These are phyloP conservation scores for Dictyostelium capitatum DNA, from an alignment of 78 protist genomes.

Conservation along the genomic window DNA sequence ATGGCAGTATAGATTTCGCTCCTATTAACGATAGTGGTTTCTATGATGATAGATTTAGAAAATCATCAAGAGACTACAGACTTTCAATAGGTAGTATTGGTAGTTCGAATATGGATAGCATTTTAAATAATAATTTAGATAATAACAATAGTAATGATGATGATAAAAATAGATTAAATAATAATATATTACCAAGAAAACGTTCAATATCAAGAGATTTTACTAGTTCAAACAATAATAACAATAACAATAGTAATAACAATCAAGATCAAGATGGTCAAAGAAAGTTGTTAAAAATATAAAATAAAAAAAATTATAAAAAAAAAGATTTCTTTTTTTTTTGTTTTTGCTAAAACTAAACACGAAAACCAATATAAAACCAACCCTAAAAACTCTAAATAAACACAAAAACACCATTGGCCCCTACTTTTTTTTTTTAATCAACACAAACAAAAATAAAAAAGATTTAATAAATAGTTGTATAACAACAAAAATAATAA, in stretches of 20 bases:
- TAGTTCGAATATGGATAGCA: conserved; percentile 21
- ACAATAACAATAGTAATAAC: neutral
- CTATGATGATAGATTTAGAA: conserved; percentile 34
- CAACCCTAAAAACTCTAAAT: too few relatives aligned
- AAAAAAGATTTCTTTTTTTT: neutral
- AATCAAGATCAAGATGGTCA: conserved; percentile 6
- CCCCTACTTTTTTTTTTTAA: too few relatives aligned
- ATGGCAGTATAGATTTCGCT: conserved; percentile 11
- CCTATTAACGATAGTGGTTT: neutral
- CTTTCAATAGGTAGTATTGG: conserved; percentile 18
- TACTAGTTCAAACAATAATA: neutral
- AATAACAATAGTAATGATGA: neutral
- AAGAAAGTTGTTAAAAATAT: conserved; percentile 19
- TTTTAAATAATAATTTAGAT: conserved; percentile 8
- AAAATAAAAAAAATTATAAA: neutral
- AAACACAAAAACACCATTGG: too few relatives aligned
- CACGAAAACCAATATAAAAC: too few relatives aligned
- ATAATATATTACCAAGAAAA: conserved; percentile 8
- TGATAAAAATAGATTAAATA: neutral
- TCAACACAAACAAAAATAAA: too few relatives aligned
- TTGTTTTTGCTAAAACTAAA: too few relatives aligned
- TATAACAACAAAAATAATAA: too few relatives aligned
- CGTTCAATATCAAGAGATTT: conserved; percentile 19
- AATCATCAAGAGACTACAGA: conserved; percentile 19
- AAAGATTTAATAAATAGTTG: too few relatives aligned